Evolutionary conservation across 495 filamentous ascomycete genomes (phyloP), one percentile per base, ranked within the genome.

Genomic region (Alectoria sarmentosa): DNA sequence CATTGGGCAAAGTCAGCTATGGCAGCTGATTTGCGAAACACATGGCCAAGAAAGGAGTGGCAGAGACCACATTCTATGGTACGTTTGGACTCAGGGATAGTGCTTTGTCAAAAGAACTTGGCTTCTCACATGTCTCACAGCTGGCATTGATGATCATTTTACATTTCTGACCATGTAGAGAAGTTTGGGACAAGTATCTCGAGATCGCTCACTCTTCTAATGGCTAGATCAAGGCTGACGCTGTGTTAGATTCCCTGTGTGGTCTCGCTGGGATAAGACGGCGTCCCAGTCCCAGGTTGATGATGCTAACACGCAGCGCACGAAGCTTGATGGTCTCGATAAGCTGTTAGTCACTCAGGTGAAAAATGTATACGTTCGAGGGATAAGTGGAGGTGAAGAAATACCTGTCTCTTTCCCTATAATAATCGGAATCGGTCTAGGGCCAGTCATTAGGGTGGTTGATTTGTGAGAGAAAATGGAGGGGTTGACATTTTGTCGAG

Each of bases 331-430:
- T 78, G 91, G 91, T 65, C 93, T 95, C 52, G 85, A 90, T 69
- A 90, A 95, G 69, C 93, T 90, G 1, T 80, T 82, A 34, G 83
- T 90, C 68, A 96, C 91, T 0, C 84, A 90, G 34, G 89, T 96
- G 34, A 91, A 91, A 7, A 89, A 91, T 65, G 82, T 84, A 10
- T 90, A 89, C 69, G 81, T 93, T 58, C 88, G 91, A 21, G 91
- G 91, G 67, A 83, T 95, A n/a, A 90, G 86, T 32, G 91, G 91
- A 49, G 91, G 91, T 28, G 91, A 96, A 71, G 79, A 89, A 38
- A 92, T 91, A 73, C 85, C 83, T 0, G 77, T 80, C 21, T 75
- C 73, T 48, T 78, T 80, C 30, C 76, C 76, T 7, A 76, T 85
- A 67, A 21, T 38, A 3, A 13, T 59, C 5, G 57, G 34, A 34